A percentile compares a stretch with the other conserved stretches of the same genome.
These are phyloP conservation scores for Saccharomycopsis fodiens DNA, from an alignment of 805 yeast genomes.

Conservation along the genomic window DNA sequence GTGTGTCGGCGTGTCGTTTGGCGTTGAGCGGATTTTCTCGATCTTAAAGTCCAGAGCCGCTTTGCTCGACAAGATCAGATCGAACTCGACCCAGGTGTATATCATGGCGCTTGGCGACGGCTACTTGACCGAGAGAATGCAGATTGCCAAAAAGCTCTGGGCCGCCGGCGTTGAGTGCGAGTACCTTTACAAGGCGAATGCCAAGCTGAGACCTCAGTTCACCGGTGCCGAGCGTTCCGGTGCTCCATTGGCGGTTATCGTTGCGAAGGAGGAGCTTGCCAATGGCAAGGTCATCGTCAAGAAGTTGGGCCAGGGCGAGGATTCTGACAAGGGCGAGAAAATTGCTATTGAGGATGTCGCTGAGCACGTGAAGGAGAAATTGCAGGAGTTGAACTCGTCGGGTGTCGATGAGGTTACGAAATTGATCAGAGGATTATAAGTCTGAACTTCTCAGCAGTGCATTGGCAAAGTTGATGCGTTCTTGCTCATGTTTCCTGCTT, in stretches of 20 bases:
- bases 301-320: slow-evolving; percentile 80
- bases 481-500: too few relatives aligned
- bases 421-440: slow-evolving; percentile 8
- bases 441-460: too few relatives aligned
- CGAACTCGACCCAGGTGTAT: slow-evolving; percentile 86
- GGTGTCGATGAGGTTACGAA: slow-evolving; percentile 8
- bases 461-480: too few relatives aligned
- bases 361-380: slow-evolving; percentile 40
- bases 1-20: slow-evolving; percentile 95
- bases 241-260: slow-evolving; percentile 80
- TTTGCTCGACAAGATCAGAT: slow-evolving; percentile 54
- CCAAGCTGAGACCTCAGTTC: slow-evolving; percentile 91
- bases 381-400: slow-evolving; percentile 54
- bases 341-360: slow-evolving; percentile 57
- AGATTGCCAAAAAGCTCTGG: slow-evolving; percentile 79
- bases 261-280: slow-evolving; percentile 90
- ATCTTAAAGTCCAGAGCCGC: slow-evolving; percentile 71
- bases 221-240: slow-evolving; percentile 97
- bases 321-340: slow-evolving; percentile 80
- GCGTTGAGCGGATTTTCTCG: slow-evolving; percentile 92
- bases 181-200: slow-evolving; percentile 86
- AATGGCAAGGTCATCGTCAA: slow-evolving; percentile 81
- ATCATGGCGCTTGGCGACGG: slow-evolving; percentile 99
- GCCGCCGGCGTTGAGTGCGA: slow-evolving; percentile 83
- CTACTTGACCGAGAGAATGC: slow-evolving; percentile 86